phyloP scores from a whole-genome alignment of 805 yeast genomes.

The Zygotorulaspora danielsina region DNA sequence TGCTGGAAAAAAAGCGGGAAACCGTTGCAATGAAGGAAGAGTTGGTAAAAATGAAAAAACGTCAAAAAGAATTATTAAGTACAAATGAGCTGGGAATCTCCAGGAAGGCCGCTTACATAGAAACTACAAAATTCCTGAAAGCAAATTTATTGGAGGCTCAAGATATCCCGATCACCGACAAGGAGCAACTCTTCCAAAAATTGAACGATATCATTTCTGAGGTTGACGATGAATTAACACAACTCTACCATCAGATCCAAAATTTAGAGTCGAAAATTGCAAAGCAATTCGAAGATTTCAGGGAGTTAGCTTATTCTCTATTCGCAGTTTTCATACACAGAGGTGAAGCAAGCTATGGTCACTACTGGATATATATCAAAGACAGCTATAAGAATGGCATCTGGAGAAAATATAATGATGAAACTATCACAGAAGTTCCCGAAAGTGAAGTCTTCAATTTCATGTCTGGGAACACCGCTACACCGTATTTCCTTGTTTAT shows the following conservation, averaged over 20 bases:
- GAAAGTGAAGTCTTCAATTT: constrained; percentile 63
- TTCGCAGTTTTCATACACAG: constrained; percentile 93
- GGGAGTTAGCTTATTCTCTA: constrained; percentile 66
- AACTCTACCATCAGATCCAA: constrained; percentile 41
- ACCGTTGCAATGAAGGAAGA: constrained; percentile 57
- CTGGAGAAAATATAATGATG: constrained; percentile 92
- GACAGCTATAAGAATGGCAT: constrained; percentile 58
- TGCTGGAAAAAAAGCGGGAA: constrained; percentile 52
- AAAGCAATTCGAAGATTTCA: constrained; percentile 58
- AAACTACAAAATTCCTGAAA: constrained; percentile 55
- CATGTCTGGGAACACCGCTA: constrained; percentile 69
- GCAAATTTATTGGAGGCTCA: constrained; percentile 42
- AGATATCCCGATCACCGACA: constrained; percentile 37
- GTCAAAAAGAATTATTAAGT: constrained; percentile 41
- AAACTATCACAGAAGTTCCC: constrained; percentile 78
- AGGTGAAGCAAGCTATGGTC: constrained; percentile 95
- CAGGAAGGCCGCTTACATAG: constrained; percentile 47
- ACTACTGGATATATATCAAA: constrained; percentile 91
- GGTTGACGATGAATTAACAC: constrained; percentile 43
- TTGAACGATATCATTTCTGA: constrained; percentile 45
- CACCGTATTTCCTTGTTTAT: constrained; percentile 89
- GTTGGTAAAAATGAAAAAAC: constrained; percentile 41
- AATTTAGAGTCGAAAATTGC: constrained; percentile 48
- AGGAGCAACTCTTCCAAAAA: constrained; percentile 15
- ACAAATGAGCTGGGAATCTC: constrained; percentile 50